Evolutionary conservation across 106 monocot species (phyloP).

Genomic region (Dioscorea alata): DNA sequence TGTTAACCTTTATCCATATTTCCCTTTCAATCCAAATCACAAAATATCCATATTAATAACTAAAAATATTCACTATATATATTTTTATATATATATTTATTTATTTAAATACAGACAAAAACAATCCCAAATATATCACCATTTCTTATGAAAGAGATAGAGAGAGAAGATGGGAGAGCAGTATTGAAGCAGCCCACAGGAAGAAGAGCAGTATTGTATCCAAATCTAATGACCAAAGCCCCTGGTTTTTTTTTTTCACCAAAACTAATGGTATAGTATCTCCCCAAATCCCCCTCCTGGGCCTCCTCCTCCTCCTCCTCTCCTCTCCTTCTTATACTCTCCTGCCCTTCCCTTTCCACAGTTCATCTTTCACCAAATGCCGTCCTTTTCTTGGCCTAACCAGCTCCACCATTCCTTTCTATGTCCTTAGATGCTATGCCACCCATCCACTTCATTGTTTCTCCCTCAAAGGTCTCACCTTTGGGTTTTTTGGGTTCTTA

Average conservation of each 20-base stretch:
- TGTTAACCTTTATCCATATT: too few relatives aligned
- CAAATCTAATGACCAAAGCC: background rate
- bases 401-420: background rate
- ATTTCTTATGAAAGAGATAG: background rate
- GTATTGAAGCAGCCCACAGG: constrained; percentile 9
- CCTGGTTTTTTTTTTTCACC: constrained; percentile 15
- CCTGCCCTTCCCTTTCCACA: background rate
- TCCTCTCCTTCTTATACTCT: background rate
- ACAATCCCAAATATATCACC: background rate
- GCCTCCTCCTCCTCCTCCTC: background rate
- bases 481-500: background rate
- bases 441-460: background rate
- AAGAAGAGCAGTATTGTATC: background rate
- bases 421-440: background rate
- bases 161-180: background rate
- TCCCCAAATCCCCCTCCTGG: background rate
- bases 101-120: too few relatives aligned
- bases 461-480: background rate
- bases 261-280: constrained; percentile 1
- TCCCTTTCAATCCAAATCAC: too few relatives aligned
- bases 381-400: background rate
- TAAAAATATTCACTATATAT: too few relatives aligned
- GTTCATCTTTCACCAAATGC: background rate
- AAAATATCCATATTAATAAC: too few relatives aligned
- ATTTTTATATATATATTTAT: too few relatives aligned